Base-by-base conservation (phyloP, 495 filamentous ascomycete species). In the Aspergillus carlsbadensis region DNA sequence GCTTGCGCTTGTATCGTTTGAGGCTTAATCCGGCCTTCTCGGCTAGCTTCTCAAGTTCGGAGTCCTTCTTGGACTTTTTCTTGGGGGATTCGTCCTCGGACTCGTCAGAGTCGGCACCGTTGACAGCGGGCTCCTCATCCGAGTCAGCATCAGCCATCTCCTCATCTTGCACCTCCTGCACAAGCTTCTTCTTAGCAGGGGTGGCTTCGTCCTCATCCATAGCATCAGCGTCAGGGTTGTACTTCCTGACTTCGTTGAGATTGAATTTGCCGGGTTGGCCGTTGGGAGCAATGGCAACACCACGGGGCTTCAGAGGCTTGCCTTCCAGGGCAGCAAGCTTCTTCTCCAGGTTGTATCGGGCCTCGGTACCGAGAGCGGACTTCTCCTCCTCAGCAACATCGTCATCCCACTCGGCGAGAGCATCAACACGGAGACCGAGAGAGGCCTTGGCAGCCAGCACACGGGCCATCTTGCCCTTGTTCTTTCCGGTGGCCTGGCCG, bases 401-500 rank as follows among this genome's bases (percentile, higher is more conserved):
- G 26, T 85, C 83, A 41, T 84, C 86, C 82, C 88, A 90, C 46
- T 96, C 90, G 24, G 86, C 85, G 24, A 97, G 84, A 26, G 94
- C 87, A 75, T 99, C 94, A 34, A 95, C 89, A 75, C 94, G 91
- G 45, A 96, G 77, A 81, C 92, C 91, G 20, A 98, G 84, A 18
- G 94, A 88, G 10, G 94, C 84, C 78, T 96, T 98, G 60, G 92
- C 85, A 47, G 94, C 91, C 36, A 99, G 82, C 78, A 97, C 91
- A 74, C 94, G 87, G 13, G 94, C 94, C 68, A 99, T 96, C 80
- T 99, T 99, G 61, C 94, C 94, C 87, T 99, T 99, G 78, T 98
- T 98, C 76, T 87, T 89, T 59, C 95, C 94, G 22, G 89, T 93
- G 21, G 95, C 93, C 76, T 99, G 94, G 41, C 94, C 94, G 45